phyloP scores from a whole-genome alignment of 2,329 filamentous ascomycete species.

The Graphilbum sp. region DNA sequence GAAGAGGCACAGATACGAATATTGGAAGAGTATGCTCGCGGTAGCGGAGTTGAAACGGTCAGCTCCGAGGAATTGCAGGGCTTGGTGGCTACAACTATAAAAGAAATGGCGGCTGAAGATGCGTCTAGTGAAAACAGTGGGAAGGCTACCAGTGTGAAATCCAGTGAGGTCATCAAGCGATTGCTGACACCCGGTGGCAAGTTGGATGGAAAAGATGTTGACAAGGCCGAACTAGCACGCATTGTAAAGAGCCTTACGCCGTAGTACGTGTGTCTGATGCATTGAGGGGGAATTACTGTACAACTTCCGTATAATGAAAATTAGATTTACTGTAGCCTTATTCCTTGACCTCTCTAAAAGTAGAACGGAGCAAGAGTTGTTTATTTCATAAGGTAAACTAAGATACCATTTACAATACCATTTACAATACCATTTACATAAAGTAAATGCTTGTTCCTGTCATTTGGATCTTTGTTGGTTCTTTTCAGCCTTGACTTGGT shows the following conservation, averaged over 20 bases:
- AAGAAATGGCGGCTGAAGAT: neutral
- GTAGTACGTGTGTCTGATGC: too few species aligned
- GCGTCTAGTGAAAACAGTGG: slow-evolving; percentile 10
- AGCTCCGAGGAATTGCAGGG: slow-evolving; percentile 39
- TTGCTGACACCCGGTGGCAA: slow-evolving; percentile 32
- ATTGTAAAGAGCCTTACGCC: slow-evolving; percentile 36
- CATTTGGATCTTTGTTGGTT: too few species aligned
- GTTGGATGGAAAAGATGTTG: slow-evolving; percentile 46
- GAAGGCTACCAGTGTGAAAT: slow-evolving; percentile 25
- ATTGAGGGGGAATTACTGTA: too few species aligned
- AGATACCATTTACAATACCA: too few species aligned
- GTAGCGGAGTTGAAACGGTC: slow-evolving; percentile 42
- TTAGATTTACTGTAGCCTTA: too few species aligned
- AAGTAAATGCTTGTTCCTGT: too few species aligned
- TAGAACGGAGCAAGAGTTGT: too few species aligned
- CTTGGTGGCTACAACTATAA: slow-evolving; percentile 25
- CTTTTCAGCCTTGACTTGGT: too few species aligned
- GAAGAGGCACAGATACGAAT: slow-evolving; percentile 50
- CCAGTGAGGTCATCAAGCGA: slow-evolving; percentile 48
- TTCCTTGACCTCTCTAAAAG: too few species aligned
- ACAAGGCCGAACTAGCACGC: slow-evolving; percentile 42
- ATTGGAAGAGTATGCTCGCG: slow-evolving; percentile 46
- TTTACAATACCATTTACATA: too few species aligned
- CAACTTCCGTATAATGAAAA: slow-evolving; percentile 5
- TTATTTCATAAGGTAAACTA: too few species aligned